A percentile compares a stretch with the other conserved stretches of the same genome.
These are phyloP conservation scores for Osmozyma mogii DNA, from an alignment of 805 yeast genomes.

Conservation along the genomic window DNA sequence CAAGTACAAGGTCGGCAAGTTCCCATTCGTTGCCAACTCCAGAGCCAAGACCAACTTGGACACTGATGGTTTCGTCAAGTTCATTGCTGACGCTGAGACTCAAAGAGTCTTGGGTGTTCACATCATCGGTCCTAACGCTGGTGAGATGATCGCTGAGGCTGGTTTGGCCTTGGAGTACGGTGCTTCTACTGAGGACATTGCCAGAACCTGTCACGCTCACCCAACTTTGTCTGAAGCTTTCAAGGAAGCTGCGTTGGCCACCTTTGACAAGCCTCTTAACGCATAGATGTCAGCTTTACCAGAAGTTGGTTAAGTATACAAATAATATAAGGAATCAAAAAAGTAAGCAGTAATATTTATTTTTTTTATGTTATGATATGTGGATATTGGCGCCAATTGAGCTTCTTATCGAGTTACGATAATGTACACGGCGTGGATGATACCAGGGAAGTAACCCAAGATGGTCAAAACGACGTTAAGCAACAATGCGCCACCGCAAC, in stretches of 20 bases:
- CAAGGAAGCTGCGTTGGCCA: slow-evolving; percentile 94
- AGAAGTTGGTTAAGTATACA: too few species aligned
- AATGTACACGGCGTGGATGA: slow-evolving; percentile 56
- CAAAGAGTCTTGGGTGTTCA: slow-evolving; percentile 95
- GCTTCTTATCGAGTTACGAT: slow-evolving; percentile 25
- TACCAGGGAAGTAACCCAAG: slow-evolving; percentile 73
- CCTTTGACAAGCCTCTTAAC: slow-evolving; percentile 88
- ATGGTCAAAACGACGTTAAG: slow-evolving; percentile 59
- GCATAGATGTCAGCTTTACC: too few species aligned
- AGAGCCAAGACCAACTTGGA: slow-evolving; percentile 98
- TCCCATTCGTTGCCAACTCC: slow-evolving; percentile 98
- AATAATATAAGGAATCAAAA: too few species aligned
- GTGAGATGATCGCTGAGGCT: slow-evolving; percentile 99
- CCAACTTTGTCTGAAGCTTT: slow-evolving; percentile 97
- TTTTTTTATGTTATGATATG: too few species aligned
- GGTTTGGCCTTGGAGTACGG: slow-evolving; percentile 98
- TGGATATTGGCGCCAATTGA: too few species aligned
- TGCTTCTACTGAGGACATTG: slow-evolving; percentile 95
- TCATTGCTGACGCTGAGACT: slow-evolving; percentile 93
- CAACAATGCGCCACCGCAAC: slow-evolving; percentile 30
- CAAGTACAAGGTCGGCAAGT: slow-evolving; percentile 89
- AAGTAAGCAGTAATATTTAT: too few species aligned
- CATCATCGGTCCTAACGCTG: slow-evolving; percentile 97
- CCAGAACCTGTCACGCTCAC: slow-evolving; percentile 97
- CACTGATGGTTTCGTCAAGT: slow-evolving; percentile 95